Evolutionary conservation across 495 filamentous ascomycete genomes (phyloP).

Genomic region (Annulohypoxylon moriforme): DNA sequence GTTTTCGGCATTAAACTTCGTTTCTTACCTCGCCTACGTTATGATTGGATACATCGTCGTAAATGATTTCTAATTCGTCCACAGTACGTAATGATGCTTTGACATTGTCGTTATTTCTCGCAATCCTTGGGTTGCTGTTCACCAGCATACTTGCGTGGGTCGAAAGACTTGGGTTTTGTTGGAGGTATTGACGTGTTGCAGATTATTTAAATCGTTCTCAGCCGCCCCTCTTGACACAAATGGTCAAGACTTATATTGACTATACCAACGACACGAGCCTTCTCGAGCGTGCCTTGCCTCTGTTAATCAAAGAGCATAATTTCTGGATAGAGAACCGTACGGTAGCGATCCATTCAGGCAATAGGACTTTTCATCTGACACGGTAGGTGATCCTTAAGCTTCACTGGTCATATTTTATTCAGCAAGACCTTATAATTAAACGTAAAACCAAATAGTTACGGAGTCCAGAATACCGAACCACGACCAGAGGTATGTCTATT

Average conservation of each 20-base stretch:
- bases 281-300: conserved; percentile 56
- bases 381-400: conserved; percentile 44
- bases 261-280: conserved; percentile 63
- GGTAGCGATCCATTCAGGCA: conserved; percentile 48
- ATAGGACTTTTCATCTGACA: conserved; percentile 55
- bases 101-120: background rate
- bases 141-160: background rate
- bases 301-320: conserved; percentile 60
- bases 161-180: background rate
- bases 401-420: background rate
- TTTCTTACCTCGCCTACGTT: background rate
- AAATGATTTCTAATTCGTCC: conserved; percentile 5
- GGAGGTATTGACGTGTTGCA: conserved; percentile 10
- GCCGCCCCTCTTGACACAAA: conserved; percentile 60
- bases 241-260: conserved; percentile 61
- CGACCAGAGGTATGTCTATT: conserved; percentile 52
- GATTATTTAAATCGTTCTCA: conserved; percentile 63
- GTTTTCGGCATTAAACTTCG: background rate
- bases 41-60: background rate
- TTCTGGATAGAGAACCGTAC: conserved; percentile 61
- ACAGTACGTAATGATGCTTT: conserved; percentile 25
- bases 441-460: conserved; percentile 49
- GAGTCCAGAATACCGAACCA: conserved; percentile 61
- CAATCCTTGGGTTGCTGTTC: background rate
- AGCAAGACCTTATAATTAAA: background rate